These are phyloP conservation scores for Pythium pectinolyticum DNA, from an alignment of 352 stramenopile species.

Conservation along the genomic window DNA sequence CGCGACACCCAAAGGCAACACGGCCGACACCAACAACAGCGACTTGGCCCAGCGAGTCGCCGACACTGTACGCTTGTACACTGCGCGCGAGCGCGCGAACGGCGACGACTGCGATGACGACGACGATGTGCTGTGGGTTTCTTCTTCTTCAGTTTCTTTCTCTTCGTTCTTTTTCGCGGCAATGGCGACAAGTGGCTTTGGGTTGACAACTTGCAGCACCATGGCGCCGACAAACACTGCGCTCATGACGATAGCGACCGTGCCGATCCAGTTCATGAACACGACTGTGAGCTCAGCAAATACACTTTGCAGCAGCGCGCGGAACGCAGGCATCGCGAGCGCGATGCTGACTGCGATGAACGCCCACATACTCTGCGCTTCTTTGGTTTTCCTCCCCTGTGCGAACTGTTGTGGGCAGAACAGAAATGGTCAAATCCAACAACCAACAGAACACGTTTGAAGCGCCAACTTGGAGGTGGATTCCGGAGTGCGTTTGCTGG, in stretches of 20 bases:
- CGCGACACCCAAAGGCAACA: constrained; percentile 31
- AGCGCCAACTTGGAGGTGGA: too few relatives aligned
- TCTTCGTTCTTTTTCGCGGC: constrained; percentile 18
- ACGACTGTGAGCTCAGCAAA: constrained; percentile 66
- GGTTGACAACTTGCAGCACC: constrained; percentile 20
- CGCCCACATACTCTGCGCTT: constrained; percentile 43
- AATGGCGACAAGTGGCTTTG: not conserved
- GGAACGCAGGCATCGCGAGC: constrained; percentile 54
- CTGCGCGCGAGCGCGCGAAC: not conserved
- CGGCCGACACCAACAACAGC: constrained; percentile 37
- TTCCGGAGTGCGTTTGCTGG: too few relatives aligned
- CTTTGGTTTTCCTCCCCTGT: not conserved
- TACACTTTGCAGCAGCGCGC: constrained; percentile 51
- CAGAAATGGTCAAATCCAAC: too few relatives aligned
- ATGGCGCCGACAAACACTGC: constrained; percentile 36
- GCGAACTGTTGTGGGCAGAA: too few relatives aligned
- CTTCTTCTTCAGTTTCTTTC: constrained; percentile 3
- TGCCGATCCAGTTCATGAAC: constrained; percentile 56
- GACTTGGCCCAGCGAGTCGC: constrained; percentile 20
- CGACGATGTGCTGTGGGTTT: not conserved
- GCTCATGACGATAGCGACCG: constrained; percentile 30
- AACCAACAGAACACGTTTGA: too few relatives aligned
- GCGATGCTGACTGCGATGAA: constrained; percentile 53
- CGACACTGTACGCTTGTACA: not conserved
- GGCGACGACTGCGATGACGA: not conserved